Evolutionary conservation across 257 asterid species (phyloP).

Genomic region (Eustoma russellianum): DNA sequence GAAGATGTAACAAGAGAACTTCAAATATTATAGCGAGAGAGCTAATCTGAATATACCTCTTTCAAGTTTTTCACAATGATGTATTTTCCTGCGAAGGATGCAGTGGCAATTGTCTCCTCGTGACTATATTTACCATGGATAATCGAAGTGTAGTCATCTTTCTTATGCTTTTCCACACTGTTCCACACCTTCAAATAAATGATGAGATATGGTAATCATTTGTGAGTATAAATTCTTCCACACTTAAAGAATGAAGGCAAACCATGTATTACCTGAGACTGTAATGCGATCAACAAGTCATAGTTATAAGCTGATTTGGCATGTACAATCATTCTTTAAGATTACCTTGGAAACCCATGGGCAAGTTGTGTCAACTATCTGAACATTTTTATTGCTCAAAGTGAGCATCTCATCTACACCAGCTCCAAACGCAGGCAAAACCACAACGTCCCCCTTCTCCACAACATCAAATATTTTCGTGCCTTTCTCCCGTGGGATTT

Average conservation of each 20-base stretch:
- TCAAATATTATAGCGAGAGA: background rate
- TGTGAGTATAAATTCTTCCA: background rate
- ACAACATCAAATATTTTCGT: constrained; percentile 63
- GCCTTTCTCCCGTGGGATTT: constrained; percentile 55
- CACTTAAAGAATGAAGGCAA: background rate
- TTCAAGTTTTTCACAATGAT: constrained; percentile 77
- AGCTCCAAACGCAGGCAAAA: constrained; percentile 97
- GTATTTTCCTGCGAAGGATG: constrained; percentile 94
- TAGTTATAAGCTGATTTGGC: background rate
- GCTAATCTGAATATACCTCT: constrained; percentile 42
- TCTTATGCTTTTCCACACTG: constrained; percentile 90
- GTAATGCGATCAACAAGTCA: background rate
- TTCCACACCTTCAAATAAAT: constrained; percentile 64
- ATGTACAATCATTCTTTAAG: background rate
- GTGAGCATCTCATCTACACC: constrained; percentile 83
- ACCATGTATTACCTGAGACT: background rate
- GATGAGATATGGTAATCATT: background rate
- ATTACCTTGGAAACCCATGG: constrained; percentile 98
- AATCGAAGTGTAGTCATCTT: constrained; percentile 86
- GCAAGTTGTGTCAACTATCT: constrained; percentile 97
- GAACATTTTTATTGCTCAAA: constrained; percentile 77
- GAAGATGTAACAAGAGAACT: constrained; percentile 3
- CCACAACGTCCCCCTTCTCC: constrained; percentile 75
- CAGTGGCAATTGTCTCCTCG: constrained; percentile 97
- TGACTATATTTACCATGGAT: constrained; percentile 91